Evolutionary conservation across 768 basidiomycete species (phyloP).

Genomic region (Agaricus subrufescens): DNA sequence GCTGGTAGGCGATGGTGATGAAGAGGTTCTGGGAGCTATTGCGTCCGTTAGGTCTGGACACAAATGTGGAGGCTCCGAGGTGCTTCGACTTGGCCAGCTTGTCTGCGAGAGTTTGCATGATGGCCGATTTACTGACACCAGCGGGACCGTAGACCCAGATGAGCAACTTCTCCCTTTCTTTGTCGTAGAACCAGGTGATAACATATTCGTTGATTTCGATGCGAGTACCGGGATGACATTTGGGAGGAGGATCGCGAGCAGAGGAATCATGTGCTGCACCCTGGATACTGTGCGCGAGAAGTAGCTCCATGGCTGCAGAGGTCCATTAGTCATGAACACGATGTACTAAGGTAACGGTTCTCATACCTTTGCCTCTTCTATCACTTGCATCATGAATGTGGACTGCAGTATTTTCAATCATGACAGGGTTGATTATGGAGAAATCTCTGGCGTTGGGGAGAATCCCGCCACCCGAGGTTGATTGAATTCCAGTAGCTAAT

Average conservation of each 20-base stretch:
- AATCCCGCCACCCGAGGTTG: too few species aligned
- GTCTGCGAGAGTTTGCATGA: constrained; percentile 4
- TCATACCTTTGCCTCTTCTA: too few species aligned
- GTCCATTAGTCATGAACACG: too few species aligned
- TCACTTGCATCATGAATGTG: too few species aligned
- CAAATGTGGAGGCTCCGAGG: constrained; percentile 5
- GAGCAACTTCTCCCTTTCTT: neutral
- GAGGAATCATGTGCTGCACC: neutral
- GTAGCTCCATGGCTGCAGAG: neutral
- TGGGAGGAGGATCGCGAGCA: neutral
- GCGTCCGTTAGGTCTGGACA: neutral
- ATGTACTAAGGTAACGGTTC: too few species aligned
- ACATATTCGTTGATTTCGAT: neutral
- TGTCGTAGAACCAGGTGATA: neutral
- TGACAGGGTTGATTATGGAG: too few species aligned
- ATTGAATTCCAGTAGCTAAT: too few species aligned
- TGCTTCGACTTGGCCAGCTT: neutral
- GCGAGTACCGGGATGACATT: neutral
- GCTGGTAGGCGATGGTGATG: constrained; percentile 2
- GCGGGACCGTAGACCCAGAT: constrained; percentile 8
- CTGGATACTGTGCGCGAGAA: neutral
- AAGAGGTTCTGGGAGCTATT: neutral
- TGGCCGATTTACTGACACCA: constrained; percentile 7
- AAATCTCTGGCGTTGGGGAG: too few species aligned
- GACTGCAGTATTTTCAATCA: too few species aligned